These are phyloP conservation scores for Trypanosoma platydactyli DNA, from an alignment of 208 protist genomes.

Conservation along the genomic window DNA sequence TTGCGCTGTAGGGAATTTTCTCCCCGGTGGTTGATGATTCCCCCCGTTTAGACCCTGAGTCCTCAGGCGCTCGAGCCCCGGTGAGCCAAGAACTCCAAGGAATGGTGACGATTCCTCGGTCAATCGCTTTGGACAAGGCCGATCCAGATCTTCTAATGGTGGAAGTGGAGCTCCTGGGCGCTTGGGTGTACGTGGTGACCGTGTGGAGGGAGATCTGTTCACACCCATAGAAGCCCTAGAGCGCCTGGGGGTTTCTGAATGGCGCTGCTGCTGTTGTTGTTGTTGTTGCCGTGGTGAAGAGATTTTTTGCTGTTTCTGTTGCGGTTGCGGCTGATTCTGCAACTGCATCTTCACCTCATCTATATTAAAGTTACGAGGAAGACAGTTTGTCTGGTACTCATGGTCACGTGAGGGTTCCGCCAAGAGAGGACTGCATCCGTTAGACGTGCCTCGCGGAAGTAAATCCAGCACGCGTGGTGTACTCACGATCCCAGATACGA, in stretches of 20 bases:
- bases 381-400: constrained; percentile 25
- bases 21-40: not conserved
- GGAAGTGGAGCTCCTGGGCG: constrained; percentile 17
- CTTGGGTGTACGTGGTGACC: not conserved
- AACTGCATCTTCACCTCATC: constrained; percentile 24
- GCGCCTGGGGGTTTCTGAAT: not conserved
- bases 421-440: not conserved
- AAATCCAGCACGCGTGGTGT: constrained; percentile 5
- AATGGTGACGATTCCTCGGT: not conserved
- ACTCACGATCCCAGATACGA: not conserved
- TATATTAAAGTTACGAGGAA: constrained; percentile 22
- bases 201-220: not conserved
- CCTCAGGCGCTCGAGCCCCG: constrained; percentile 1
- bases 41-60: not conserved
- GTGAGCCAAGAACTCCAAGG: not conserved
- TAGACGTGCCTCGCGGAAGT: constrained; percentile 9
- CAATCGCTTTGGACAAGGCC: not conserved
- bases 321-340: too few relatives aligned
- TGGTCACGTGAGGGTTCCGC: not conserved
- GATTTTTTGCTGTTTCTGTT: not conserved
- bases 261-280: not conserved
- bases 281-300: not conserved
- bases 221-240: not conserved
- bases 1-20: constrained; percentile 17
- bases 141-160: constrained; percentile 18